Evolutionary conservation across 768 basidiomycete genomes (phyloP).

Genomic region (Tulasnella sp.): DNA sequence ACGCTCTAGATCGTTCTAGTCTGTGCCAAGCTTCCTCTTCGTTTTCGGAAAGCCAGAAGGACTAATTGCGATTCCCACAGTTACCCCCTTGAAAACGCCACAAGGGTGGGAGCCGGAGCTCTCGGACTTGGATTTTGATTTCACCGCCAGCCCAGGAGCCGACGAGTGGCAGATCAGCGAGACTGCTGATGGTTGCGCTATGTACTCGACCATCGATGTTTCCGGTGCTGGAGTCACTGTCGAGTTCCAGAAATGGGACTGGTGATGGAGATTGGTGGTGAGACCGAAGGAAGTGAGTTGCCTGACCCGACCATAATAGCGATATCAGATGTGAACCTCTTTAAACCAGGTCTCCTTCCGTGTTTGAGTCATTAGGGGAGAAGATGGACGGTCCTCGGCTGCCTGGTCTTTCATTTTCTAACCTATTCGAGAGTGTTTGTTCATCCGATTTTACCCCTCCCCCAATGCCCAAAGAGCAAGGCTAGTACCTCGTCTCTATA

Average conservation of each 20-base stretch:
- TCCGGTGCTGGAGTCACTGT: background rate
- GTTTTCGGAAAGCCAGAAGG: background rate
- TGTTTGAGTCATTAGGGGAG: too few species aligned
- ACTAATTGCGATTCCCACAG: background rate
- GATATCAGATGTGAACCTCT: too few species aligned
- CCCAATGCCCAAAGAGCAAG: too few species aligned
- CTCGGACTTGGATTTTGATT: background rate
- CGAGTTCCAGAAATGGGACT: conserved; percentile 24
- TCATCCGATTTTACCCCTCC: too few species aligned
- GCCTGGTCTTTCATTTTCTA: too few species aligned
- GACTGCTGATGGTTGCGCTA: conserved; percentile 13
- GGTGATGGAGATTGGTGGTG: background rate
- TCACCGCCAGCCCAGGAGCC: background rate
- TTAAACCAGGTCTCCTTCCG: too few species aligned
- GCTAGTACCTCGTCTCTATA: too few species aligned
- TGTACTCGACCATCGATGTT: background rate
- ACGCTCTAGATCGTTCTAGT: background rate
- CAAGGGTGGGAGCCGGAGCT: background rate
- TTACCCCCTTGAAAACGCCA: background rate
- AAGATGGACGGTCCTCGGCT: too few species aligned
- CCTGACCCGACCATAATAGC: too few species aligned
- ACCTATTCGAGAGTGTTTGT: too few species aligned
- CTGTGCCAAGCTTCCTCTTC: background rate
- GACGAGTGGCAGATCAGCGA: conserved; percentile 13
- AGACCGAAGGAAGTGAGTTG: too few species aligned